Base-by-base conservation (phyloP, 2,329 filamentous ascomycete genomes). In the Diaporthe capsici region DNA sequence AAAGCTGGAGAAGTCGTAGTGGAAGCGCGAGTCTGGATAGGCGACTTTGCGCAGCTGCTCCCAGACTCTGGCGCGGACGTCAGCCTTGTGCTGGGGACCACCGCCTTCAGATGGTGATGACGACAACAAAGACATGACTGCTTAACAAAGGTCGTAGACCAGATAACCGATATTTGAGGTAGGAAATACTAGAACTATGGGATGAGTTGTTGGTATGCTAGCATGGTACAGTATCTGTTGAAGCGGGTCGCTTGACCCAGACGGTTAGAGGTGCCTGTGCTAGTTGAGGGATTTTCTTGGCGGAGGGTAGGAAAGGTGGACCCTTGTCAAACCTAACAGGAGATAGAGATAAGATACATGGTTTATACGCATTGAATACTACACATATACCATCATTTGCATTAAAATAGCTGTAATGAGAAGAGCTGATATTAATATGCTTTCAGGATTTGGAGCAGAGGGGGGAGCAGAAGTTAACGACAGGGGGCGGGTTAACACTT, bases 1-100 rank as follows among this genome's bases (percentile, higher is more conserved):
- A 79, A 86, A 87, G 60, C 81, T 81, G 22, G 83, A 81, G 78
- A 86, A 87, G 79, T 87, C 85, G 77, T 79, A 82, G 78, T 86
- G 80, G 79, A 84, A 85, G 65, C 86, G 84, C 42, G 85, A 86
- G 77, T 87, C 86, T 9, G 86, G 85, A 7, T 83, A 67, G 13
- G 85, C 85, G 68, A 86, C 80, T 67, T 82, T 78, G 65, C 82
- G 78, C 34, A 87, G 82, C 47, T 82, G 78, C 15, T 78, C 77
- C 81, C 84, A 85, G 57, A 86, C 80, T 49, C 77, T 78, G 37
- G 67, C 22, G 20, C 77, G 76, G 53, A 79, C 70, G 20, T 51
- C 75, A 34, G 76, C 63, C 75, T 80, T 80, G 76, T 79, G 76
- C 34, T 75, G 55, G 34, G 73, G 42, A 25, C 65, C 63, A 15